Evolutionary conservation across 306 rosid genomes (phyloP).

Genomic region (barrel medic (Medicago truncatula)): MtrunA17r5.0-ANR NC_053044.1:35888001-35888500

Average conservation of each 20-base stretch:
- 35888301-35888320: slow-evolving; percentile 77
- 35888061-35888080: too few relatives aligned
- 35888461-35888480: slow-evolving; percentile 90
- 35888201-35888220: slow-evolving; percentile 81
- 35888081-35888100: too few relatives aligned
- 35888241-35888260: slow-evolving; percentile 51
- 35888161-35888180: neutral
- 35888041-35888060: too few relatives aligned
- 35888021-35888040: neutral
- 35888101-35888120: neutral
- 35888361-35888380: slow-evolving; percentile 76
- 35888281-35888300: slow-evolving; percentile 78
- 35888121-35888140: neutral
- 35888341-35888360: slow-evolving; percentile 82
- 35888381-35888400: slow-evolving; percentile 64
- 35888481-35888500: slow-evolving; percentile 69
- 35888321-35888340: slow-evolving; percentile 98
- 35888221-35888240: slow-evolving; percentile 47
- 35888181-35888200: neutral
- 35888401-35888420: slow-evolving; percentile 68
- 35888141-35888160: neutral
- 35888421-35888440: slow-evolving; percentile 80
- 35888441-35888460: slow-evolving; percentile 70
- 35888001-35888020: neutral
- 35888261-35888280: slow-evolving; percentile 44